These are phyloP conservation scores for Fibroporia radiculosa DNA, from an alignment of 768 basidiomycete species.

Conservation along the genomic window DNA sequence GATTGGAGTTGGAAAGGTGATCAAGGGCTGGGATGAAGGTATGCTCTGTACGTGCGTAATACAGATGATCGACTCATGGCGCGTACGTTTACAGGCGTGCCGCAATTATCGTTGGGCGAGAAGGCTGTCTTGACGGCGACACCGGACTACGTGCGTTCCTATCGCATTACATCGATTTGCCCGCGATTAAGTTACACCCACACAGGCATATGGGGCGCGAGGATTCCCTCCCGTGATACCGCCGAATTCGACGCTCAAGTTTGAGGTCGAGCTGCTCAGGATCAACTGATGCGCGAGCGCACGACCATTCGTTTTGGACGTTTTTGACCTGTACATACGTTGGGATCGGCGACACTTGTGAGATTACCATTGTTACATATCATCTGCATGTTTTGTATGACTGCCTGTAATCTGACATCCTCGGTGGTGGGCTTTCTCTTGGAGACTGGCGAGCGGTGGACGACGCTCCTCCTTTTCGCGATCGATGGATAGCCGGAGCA, in stretches of 20 bases:
- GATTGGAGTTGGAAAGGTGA: constrained; percentile 78
- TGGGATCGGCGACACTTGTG: constrained; percentile 10
- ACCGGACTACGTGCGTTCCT: constrained; percentile 66
- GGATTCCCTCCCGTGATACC: constrained; percentile 81
- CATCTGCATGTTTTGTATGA: constrained; percentile 1
- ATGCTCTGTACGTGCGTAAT: constrained; percentile 15
- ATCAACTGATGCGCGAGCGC: constrained; percentile 38
- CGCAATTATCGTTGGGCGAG: constrained; percentile 65
- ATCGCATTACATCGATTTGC: neutral
- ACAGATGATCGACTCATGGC: constrained; percentile 11
- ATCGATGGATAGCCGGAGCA: constrained; percentile 6
- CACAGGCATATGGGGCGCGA: constrained; percentile 61
- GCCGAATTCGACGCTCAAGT: constrained; percentile 61
- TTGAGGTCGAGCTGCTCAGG: constrained; percentile 77
- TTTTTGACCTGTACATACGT: constrained; percentile 10
- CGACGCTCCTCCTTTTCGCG: neutral
- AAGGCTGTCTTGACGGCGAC: constrained; percentile 61
- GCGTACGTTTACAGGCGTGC: constrained; percentile 46
- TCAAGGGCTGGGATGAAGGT: constrained; percentile 91
- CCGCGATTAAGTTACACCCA: constrained; percentile 4
- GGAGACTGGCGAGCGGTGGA: too few relatives aligned
- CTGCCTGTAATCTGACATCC: neutral
- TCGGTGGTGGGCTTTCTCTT: too few relatives aligned
- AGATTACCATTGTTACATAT: constrained; percentile 14
- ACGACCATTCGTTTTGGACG: constrained; percentile 2